These are phyloP conservation scores for Penicillium malachiteum DNA, from an alignment of 495 filamentous ascomycete species.

Conservation along the genomic window DNA sequence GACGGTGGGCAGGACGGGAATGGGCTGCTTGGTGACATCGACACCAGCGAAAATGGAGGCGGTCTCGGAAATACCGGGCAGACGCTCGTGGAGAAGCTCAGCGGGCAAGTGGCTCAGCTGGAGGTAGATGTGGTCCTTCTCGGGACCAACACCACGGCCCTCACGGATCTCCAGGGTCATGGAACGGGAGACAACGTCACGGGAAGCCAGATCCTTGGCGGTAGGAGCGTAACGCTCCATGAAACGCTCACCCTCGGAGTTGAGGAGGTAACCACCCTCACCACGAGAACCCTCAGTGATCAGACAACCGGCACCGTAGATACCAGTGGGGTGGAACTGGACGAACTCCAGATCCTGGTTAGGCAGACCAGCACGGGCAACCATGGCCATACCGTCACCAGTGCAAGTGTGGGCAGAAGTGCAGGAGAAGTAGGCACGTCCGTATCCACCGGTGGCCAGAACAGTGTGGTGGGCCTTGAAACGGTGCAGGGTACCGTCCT, in stretches of 20 bases:
- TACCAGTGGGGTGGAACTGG: slow-evolving; percentile 98
- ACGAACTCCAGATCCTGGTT: slow-evolving; percentile 99
- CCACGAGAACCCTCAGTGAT: slow-evolving; percentile 98
- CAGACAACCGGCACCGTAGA: slow-evolving; percentile 97
- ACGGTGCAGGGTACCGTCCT: slow-evolving; percentile 94
- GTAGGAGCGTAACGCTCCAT: slow-evolving; percentile 99
- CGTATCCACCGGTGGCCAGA: slow-evolving; percentile 93
- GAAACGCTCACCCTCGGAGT: slow-evolving; percentile 95
- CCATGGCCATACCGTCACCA: slow-evolving; percentile 98
- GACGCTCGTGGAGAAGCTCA: slow-evolving; percentile 89
- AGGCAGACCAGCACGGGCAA: slow-evolving; percentile 92
- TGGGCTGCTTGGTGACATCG: slow-evolving; percentile 94
- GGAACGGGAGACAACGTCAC: slow-evolving; percentile 92
- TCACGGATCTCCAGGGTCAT: slow-evolving; percentile 98
- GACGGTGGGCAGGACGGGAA: slow-evolving; percentile 93
- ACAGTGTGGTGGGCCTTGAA: slow-evolving; percentile 96
- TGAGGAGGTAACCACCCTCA: slow-evolving; percentile 96
- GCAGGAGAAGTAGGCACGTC: slow-evolving; percentile 95
- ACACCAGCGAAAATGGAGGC: slow-evolving; percentile 95
- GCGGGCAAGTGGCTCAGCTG: slow-evolving; percentile 91
- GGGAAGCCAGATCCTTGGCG: slow-evolving; percentile 91
- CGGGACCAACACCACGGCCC: slow-evolving; percentile 90
- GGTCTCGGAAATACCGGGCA: slow-evolving; percentile 97
- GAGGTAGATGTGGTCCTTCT: slow-evolving; percentile 97
- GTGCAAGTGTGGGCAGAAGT: slow-evolving; percentile 98